These are phyloP conservation scores for Peterozyma toletana DNA, from an alignment of 805 yeast genomes.

Conservation along the genomic window DNA sequence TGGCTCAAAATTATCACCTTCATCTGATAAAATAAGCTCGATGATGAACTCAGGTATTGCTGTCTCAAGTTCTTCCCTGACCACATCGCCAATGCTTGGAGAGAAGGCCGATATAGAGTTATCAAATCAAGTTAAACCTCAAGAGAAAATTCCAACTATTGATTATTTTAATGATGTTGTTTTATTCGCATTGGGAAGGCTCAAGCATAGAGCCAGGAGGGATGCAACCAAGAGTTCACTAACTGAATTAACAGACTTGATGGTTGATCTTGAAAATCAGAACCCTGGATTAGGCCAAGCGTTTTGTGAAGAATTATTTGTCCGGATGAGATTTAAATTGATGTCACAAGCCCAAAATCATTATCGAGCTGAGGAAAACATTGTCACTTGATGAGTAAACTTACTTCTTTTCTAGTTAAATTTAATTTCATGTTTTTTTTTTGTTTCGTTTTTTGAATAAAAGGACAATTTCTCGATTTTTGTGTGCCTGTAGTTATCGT, in stretches of 20 bases:
- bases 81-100: too few species aligned
- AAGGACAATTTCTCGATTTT: too few species aligned
- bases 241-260: slow-evolving; percentile 27
- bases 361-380: background rate
- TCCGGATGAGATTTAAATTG: slow-evolving; percentile 18
- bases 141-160: too few species aligned
- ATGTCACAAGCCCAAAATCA: too few species aligned
- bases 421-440: too few species aligned
- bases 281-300: slow-evolving; percentile 66
- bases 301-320: slow-evolving; percentile 53
- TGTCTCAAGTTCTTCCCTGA: too few species aligned
- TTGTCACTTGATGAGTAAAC: background rate
- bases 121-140: slow-evolving; percentile 11
- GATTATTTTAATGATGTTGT: slow-evolving; percentile 33
- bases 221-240: slow-evolving; percentile 40
- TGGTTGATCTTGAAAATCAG: slow-evolving; percentile 37
- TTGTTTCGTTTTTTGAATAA: too few species aligned
- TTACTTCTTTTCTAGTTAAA: too few species aligned
- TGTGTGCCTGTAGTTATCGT: too few species aligned
- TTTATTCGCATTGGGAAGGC: slow-evolving; percentile 36
- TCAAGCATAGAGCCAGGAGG: slow-evolving; percentile 45
- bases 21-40: background rate
- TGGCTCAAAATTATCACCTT: background rate
- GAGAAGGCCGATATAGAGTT: background rate
- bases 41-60: too few species aligned